Evolutionary conservation across 1,284 basidiomycete species (phyloP), one percentile per base, ranked within the genome.

Genomic region (Rhodotorula mucilaginosa): DNA sequence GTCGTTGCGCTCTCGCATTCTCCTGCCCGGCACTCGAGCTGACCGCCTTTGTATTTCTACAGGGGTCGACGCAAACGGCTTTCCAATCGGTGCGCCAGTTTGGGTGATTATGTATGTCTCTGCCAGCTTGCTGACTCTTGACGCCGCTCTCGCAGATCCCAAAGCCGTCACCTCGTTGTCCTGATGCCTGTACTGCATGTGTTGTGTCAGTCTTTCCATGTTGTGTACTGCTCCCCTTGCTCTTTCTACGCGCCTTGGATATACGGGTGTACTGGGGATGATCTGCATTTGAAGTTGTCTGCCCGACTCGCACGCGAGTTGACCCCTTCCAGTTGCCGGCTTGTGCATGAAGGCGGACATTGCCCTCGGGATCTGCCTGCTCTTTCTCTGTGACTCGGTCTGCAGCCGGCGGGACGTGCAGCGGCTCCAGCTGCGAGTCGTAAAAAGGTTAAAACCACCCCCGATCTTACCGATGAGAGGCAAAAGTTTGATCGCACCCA

Each of bases 141-240:
- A 10, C 46, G 16, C 5, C 13, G 21, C 15, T 34, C 13, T 3
- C 39, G 34, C 68, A 74, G 73, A 74, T 47, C 68, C 67, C 3
- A 74, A 72, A 34, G 73, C 72, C 52, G 68, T 73, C 63, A 73
- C 72, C 51, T 68, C 65, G 10, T 54, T 73, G 8, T 61, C 56
- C 5, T 69, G 64, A 29, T 18, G 39, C 26, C 5, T n/a, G 21
- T 49, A 5, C 47, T 26, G 31, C 18, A 46, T 47, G 7, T 60
- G 26, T 46, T 48, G 26, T 60, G 34, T 58, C 21, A 21, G 23
- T 26, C 23, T 54, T 31, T 31, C 34, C 39, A 18, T 39, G 10
- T 12, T 51, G 49, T 51, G 49, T 23, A 51, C 21, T 49, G 16
- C 21, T 23, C 5, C 48, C 5, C 4, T 19, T 34, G 4, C 34